Evolutionary conservation across 179 eudicot genomes (phyloP).

Genomic region (Corrigiola litoralis): DNA sequence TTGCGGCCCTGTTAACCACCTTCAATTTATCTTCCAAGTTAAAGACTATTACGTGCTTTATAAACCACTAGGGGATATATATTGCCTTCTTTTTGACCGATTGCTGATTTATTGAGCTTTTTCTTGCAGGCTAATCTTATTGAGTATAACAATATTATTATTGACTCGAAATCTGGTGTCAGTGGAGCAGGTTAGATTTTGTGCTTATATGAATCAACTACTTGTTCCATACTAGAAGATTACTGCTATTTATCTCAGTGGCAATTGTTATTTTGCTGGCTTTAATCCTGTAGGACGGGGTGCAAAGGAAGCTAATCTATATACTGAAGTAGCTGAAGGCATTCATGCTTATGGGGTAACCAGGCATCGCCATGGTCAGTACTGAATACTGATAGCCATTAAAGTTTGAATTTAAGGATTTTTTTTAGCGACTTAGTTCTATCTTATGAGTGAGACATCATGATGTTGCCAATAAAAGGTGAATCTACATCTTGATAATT

Average conservation of each 20-base stretch:
- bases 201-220: background rate
- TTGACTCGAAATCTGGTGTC: slow-evolving; percentile 93
- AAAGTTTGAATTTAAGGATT: background rate
- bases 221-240: background rate
- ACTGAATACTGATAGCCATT: slow-evolving; percentile 7
- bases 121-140: slow-evolving; percentile 71
- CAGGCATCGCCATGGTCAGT: slow-evolving; percentile 90
- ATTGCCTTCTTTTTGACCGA: background rate
- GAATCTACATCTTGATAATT: background rate
- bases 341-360: slow-evolving; percentile 89
- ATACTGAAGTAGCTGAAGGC: slow-evolving; percentile 94
- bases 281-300: slow-evolving; percentile 61
- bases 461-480: background rate
- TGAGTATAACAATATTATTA: slow-evolving; percentile 51
- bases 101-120: background rate
- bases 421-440: too few species aligned
- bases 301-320: slow-evolving; percentile 90
- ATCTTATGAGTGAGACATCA: background rate
- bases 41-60: too few species aligned
- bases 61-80: too few species aligned
- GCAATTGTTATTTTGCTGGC: slow-evolving; percentile 1
- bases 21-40: too few species aligned
- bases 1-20: too few species aligned
- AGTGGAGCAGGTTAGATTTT: slow-evolving; percentile 86
- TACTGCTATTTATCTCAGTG: background rate